Evolutionary conservation across 495 filamentous ascomycete genomes (phyloP).

Genomic region (Xylaria flabelliformis): DNA sequence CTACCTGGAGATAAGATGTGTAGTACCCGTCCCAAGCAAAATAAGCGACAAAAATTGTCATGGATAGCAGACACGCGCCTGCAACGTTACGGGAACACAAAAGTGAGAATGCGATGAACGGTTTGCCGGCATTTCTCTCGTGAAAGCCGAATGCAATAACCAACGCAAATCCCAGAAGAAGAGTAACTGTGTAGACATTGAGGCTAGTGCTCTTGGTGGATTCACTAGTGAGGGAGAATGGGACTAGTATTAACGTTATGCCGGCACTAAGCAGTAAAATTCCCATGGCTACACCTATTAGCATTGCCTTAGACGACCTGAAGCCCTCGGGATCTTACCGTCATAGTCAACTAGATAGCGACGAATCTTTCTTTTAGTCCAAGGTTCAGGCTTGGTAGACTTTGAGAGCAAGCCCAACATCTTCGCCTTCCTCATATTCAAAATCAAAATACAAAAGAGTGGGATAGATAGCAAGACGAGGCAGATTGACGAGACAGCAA

Average conservation of each 20-base stretch:
- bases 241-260: conserved; percentile 67
- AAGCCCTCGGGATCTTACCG: conserved; percentile 42
- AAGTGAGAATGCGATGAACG: conserved; percentile 66
- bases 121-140: conserved; percentile 62
- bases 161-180: conserved; percentile 63
- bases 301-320: conserved; percentile 10
- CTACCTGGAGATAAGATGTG: conserved; percentile 73
- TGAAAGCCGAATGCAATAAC: conserved; percentile 64
- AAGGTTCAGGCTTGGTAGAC: conserved; percentile 54
- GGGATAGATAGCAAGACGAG: conserved; percentile 44
- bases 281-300: conserved; percentile 51
- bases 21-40: conserved; percentile 74
- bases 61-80: conserved; percentile 64
- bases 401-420: conserved; percentile 56
- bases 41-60: conserved; percentile 65
- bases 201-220: conserved; percentile 43
- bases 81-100: conserved; percentile 69
- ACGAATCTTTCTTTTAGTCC: conserved; percentile 49
- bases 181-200: conserved; percentile 49
- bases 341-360: conserved; percentile 69
- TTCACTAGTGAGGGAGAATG: conserved; percentile 54
- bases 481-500: conserved; percentile 55
- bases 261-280: conserved; percentile 63
- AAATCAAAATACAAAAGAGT: conserved; percentile 52
- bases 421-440: conserved; percentile 66